Conservation (phyloP, 1,284 basidiomycete genomes). For the Butyriboletus appendiculatus region DNA sequence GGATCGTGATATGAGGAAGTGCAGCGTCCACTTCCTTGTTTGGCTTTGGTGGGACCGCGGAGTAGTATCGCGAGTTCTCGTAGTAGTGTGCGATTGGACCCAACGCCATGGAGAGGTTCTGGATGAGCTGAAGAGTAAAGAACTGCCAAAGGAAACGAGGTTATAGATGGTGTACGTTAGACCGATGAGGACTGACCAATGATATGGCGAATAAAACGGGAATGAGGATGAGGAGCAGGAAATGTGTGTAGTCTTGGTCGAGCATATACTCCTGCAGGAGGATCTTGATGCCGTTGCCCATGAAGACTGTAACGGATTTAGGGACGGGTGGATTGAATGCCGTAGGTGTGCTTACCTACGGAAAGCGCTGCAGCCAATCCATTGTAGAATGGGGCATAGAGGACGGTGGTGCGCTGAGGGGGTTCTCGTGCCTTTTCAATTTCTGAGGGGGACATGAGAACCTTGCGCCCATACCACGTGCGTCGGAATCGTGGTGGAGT, state of each 20-base stretch:
- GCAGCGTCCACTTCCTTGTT: conserved; percentile 60
- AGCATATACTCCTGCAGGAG: conserved; percentile 68
- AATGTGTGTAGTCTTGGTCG: conserved; percentile 63
- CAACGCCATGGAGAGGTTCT: conserved; percentile 59
- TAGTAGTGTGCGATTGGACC: conserved; percentile 77
- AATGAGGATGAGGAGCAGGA: conserved; percentile 60
- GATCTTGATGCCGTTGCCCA: conserved; percentile 55
- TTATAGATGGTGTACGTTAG: neutral
- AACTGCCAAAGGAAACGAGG: conserved; percentile 42
- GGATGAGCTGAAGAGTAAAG: conserved; percentile 63
- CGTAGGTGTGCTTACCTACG: conserved; percentile 48
- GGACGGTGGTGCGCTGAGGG: conserved; percentile 52
- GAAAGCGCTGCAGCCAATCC: conserved; percentile 70
- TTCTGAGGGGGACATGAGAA: conserved; percentile 35
- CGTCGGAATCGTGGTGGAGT: conserved; percentile 27
- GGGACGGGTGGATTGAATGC: neutral
- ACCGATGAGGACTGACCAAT: conserved; percentile 47
- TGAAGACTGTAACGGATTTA: conserved; percentile 49
- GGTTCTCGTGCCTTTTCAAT: conserved; percentile 48
- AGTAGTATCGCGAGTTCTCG: conserved; percentile 74
- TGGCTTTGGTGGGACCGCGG: conserved; percentile 56
- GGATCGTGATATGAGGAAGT: conserved; percentile 74
- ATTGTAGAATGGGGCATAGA: conserved; percentile 77
- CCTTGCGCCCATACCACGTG: conserved; percentile 37
- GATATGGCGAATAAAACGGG: conserved; percentile 76